Evolutionary conservation across 108 stramenopile species (phyloP).

Genomic region (Mayamaea pseudoterrestris): DNA sequence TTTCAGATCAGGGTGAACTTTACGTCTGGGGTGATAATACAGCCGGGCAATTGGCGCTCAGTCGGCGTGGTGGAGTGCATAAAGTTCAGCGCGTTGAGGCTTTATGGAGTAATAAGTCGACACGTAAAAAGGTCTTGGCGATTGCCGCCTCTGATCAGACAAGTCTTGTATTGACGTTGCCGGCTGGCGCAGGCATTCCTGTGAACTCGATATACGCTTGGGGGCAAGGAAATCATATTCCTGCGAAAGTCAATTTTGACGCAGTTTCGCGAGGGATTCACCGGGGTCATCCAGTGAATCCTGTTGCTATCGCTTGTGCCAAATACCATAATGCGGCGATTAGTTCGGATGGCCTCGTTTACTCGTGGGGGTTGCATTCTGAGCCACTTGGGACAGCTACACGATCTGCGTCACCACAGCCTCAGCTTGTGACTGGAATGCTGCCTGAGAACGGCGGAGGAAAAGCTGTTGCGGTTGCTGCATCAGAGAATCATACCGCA

Average conservation of each 20-base stretch:
- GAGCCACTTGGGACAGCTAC: conserved; percentile 40
- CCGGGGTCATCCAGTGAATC: conserved; percentile 30
- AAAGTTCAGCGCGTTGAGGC: conserved; percentile 49
- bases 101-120: conserved; percentile 30
- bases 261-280: neutral
- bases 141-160: conserved; percentile 73
- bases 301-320: conserved; percentile 63
- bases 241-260: conserved; percentile 44
- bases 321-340: conserved; percentile 78
- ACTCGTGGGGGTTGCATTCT: conserved; percentile 83
- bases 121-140: conserved; percentile 39
- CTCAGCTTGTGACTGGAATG: conserved; percentile 70
- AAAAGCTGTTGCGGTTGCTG: conserved; percentile 58
- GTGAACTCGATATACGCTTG: conserved; percentile 67
- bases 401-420: conserved; percentile 1
- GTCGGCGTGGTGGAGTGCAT: conserved; percentile 16
- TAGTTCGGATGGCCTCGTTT: conserved; percentile 79
- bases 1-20: conserved; percentile 55
- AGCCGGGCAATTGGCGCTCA: conserved; percentile 54
- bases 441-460: conserved; percentile 74
- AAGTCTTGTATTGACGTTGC: conserved; percentile 48
- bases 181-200: conserved; percentile 22
- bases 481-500: conserved; percentile 67
- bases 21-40: conserved; percentile 80
- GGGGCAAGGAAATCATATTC: conserved; percentile 74